A percentile compares a stretch with the other conserved stretches of the same genome.
Evolutionary conservation across 2,329 filamentous ascomycete species (phyloP).

Genomic region (Orbilia oligospora): DNA sequence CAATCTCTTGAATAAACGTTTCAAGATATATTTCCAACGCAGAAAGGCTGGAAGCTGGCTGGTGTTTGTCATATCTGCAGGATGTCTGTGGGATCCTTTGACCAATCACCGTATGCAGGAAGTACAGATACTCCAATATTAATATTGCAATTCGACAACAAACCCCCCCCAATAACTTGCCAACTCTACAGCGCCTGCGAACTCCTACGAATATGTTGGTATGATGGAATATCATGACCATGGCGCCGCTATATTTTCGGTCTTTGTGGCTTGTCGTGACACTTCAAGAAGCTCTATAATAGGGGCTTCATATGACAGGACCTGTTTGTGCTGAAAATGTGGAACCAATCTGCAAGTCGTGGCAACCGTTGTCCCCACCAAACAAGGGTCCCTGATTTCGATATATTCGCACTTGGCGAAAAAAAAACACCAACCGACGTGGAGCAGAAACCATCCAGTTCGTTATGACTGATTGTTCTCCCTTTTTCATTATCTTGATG

Average conservation of each 20-base stretch:
- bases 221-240: conserved; percentile 20
- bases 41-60: not conserved
- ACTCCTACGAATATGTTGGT: not conserved
- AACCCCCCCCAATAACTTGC: not conserved
- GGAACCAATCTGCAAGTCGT: conserved; percentile 43
- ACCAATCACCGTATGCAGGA: conserved; percentile 40
- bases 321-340: conserved; percentile 52
- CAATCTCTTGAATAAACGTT: conserved; percentile 25
- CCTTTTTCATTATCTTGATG: conserved; percentile 8
- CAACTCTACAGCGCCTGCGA: conserved; percentile 5
- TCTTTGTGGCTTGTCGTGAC: conserved; percentile 38
- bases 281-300: conserved; percentile 40
- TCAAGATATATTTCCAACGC: conserved; percentile 17
- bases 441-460: conserved; percentile 25
- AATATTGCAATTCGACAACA: not conserved
- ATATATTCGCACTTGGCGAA: conserved; percentile 58
- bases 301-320: conserved; percentile 42
- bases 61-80: conserved; percentile 48
- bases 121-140: not conserved
- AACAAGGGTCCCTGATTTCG: conserved; percentile 37
- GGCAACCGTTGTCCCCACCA: conserved; percentile 47
- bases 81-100: conserved; percentile 1
- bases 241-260: conserved; percentile 18
- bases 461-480: conserved; percentile 10
- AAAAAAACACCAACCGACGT: conserved; percentile 36